A percentile compares a stretch with the other conserved stretches of the same genome.
These are phyloP conservation scores for Plasmodium vivax DNA, from an alignment of 169 alveolate species.

Conservation along the genomic window DNA sequence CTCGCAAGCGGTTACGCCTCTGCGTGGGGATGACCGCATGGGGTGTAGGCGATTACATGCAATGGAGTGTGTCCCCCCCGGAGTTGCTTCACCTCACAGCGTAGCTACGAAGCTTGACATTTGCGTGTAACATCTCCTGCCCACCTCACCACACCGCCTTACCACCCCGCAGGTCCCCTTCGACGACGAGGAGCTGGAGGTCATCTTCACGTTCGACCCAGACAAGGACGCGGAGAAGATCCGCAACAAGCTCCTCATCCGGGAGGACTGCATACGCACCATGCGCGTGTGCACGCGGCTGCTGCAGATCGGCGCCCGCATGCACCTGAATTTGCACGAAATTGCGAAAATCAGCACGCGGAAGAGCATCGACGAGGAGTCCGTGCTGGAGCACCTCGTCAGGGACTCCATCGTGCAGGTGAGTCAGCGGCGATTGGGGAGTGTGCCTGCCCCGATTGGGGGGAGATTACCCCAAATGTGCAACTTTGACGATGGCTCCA, in stretches of 20 bases:
- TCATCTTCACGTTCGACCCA: conserved; percentile 88
- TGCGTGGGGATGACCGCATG: background rate
- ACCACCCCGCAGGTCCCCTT: conserved; percentile 85
- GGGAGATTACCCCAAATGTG: background rate
- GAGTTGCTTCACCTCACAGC: too few relatives aligned
- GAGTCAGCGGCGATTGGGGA: background rate
- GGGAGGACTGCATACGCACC: conserved; percentile 92
- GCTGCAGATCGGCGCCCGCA: conserved; percentile 89
- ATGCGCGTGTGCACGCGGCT: conserved; percentile 91
- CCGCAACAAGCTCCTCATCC: conserved; percentile 85
- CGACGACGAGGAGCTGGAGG: conserved; percentile 85
- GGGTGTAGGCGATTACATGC: background rate
- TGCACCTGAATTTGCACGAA: conserved; percentile 89
- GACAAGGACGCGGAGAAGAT: conserved; percentile 92
- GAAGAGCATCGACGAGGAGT: conserved; percentile 89
- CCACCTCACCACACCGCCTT: background rate
- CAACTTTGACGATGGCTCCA: too few relatives aligned
- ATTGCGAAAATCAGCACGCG: conserved; percentile 90
- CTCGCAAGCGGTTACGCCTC: background rate
- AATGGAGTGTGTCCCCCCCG: background rate
- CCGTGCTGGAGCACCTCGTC: conserved; percentile 87
- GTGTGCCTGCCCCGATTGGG: background rate
- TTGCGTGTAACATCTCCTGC: background rate
- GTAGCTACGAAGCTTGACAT: background rate
- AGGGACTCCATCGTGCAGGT: conserved; percentile 80